phyloP scores from a whole-genome alignment of 176 grass and related monocot genomes.

The Triticum urartu region DNA sequence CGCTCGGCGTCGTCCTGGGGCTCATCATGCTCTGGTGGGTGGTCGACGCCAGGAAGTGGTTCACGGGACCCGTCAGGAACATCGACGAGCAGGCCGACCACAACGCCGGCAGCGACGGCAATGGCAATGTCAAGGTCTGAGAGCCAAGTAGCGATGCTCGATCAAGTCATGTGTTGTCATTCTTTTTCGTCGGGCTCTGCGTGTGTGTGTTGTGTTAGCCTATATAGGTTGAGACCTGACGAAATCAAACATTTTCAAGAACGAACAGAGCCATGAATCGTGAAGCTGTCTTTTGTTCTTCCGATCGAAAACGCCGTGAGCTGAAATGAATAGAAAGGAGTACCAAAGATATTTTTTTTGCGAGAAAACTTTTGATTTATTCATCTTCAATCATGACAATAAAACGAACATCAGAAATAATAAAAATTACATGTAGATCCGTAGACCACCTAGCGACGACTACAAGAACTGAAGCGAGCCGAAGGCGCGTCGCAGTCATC shows the following conservation, averaged over 20 bases:
- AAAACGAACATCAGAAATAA: too few species aligned
- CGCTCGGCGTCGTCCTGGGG: constrained; percentile 49
- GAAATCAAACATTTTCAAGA: neutral
- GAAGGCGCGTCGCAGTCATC: too few species aligned
- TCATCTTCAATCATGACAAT: too few species aligned
- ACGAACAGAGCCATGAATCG: neutral
- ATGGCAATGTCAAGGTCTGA: constrained; percentile 46
- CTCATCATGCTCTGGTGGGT: constrained; percentile 92
- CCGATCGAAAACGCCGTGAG: neutral
- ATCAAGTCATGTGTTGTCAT: neutral
- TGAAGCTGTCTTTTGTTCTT: neutral
- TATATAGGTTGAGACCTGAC: neutral
- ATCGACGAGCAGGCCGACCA: constrained; percentile 46
- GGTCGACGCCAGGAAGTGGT: constrained; percentile 88
- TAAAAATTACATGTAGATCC: too few species aligned
- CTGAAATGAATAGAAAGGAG: neutral
- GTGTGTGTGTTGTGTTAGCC: neutral
- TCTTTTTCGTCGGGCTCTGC: neutral
- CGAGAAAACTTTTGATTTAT: too few species aligned
- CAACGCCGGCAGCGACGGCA: neutral
- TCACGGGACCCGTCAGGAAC: constrained; percentile 87
- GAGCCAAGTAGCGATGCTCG: neutral
- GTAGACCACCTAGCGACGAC: too few species aligned
- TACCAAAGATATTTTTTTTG: neutral
- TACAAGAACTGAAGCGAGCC: too few species aligned